Percentiles rank a stretch among this genome's conserved stretches.
These are phyloP conservation scores for Babesia bigemina DNA, from an alignment of 169 alveolate genomes.

Conservation along the genomic window DNA sequence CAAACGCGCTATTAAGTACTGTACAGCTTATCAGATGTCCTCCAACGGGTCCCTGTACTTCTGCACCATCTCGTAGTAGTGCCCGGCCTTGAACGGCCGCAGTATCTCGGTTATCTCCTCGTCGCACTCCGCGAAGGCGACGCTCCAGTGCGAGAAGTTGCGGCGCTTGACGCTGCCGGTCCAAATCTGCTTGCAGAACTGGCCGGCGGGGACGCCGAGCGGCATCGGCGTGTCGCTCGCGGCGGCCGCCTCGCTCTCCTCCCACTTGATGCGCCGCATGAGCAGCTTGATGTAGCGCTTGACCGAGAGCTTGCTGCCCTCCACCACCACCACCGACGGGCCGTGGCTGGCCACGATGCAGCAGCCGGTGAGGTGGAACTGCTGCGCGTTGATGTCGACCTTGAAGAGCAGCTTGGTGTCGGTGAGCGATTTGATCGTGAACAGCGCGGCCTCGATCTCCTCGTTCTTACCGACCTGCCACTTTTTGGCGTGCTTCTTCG, in stretches of 20 bases:
- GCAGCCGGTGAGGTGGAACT: constrained; percentile 88
- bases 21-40: constrained; percentile 30
- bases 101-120: constrained; percentile 54
- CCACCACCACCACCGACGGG: constrained; percentile 71
- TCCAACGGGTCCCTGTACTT: constrained; percentile 65
- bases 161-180: constrained; percentile 74
- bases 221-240: constrained; percentile 15
- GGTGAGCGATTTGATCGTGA: constrained; percentile 67
- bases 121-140: constrained; percentile 63
- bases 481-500: constrained; percentile 81
- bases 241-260: constrained; percentile 31
- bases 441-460: constrained; percentile 74
- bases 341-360: constrained; percentile 79
- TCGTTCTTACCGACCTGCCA: constrained; percentile 81
- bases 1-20: constrained; percentile 3
- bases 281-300: constrained; percentile 65
- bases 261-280: constrained; percentile 69
- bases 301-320: constrained; percentile 69
- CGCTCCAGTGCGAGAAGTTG: constrained; percentile 77
- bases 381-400: constrained; percentile 88
- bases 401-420: constrained; percentile 73
- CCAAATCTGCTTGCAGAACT: constrained; percentile 82
- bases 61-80: constrained; percentile 70
- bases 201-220: not conserved
- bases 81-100: constrained; percentile 58